Conservation (phyloP, 257 asterid species). For the Gentiana dahurica region DNA sequence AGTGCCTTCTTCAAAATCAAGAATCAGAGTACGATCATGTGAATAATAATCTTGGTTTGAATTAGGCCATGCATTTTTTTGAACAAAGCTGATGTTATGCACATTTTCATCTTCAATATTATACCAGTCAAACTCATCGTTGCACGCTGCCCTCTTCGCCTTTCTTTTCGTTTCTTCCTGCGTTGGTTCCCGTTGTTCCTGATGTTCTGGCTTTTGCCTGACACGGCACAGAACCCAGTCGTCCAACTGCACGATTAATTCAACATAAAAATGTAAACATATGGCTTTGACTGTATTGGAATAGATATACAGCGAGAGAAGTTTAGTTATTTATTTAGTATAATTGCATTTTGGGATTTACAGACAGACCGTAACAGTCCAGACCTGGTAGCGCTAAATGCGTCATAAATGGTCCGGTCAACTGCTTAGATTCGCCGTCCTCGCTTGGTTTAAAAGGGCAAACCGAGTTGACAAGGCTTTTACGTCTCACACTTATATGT, state of each 20-base stretch:
- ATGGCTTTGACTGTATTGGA: no score
- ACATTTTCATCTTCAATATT: background rate
- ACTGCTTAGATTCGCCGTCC: no score
- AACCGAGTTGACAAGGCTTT: no score
- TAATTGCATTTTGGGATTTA: no score
- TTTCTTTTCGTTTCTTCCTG: background rate
- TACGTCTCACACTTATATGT: no score
- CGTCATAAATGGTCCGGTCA: no score
- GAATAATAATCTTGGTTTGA: background rate
- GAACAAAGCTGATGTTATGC: background rate
- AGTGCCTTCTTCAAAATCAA: background rate
- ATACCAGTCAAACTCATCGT: background rate
- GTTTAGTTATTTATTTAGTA: no score
- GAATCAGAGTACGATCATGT: background rate
- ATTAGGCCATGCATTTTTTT: background rate
- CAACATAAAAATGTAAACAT: no score
- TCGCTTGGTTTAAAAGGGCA: no score
- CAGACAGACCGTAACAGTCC: no score
- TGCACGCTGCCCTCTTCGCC: background rate
- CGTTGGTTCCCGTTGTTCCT: background rate
- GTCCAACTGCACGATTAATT: constrained; percentile 15
- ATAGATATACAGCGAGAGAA: no score
- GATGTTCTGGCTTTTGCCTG: constrained; percentile 9
- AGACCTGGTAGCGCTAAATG: no score
- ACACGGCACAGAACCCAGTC: constrained; percentile 26